A percentile compares a stretch with the other conserved stretches of the same genome.
Conservation (phyloP, 345 rosid genomes). For the Lepidium africanum region DNA sequence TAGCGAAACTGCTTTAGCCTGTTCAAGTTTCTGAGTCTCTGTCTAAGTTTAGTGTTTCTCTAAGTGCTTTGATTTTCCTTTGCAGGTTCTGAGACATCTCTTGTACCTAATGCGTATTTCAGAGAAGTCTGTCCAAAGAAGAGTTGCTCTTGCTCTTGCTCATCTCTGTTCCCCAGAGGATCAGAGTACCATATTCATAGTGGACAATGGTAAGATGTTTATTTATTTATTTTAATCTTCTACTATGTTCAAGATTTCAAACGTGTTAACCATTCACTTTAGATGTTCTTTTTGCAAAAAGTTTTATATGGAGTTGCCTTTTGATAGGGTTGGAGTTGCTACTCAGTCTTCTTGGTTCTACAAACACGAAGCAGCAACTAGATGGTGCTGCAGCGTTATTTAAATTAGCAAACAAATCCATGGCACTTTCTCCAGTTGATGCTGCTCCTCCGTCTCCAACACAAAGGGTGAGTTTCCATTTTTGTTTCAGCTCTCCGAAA, state of each 20-base stretch:
- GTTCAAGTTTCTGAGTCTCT: neutral
- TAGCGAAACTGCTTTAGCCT: slow-evolving; percentile 6
- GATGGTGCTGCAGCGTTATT: slow-evolving; percentile 91
- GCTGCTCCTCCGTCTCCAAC: slow-evolving; percentile 99
- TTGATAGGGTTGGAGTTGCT: slow-evolving; percentile 80
- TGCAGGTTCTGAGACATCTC: slow-evolving; percentile 83
- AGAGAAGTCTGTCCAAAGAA: slow-evolving; percentile 78
- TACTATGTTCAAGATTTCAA: neutral
- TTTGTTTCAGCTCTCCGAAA: slow-evolving; percentile 1
- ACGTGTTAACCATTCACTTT: neutral
- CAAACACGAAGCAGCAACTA: slow-evolving; percentile 70
- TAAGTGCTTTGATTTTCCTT: slow-evolving; percentile 12
- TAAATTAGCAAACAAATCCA: slow-evolving; percentile 82
- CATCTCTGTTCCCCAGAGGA: slow-evolving; percentile 92
- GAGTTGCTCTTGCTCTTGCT: slow-evolving; percentile 90
- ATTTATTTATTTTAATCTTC: neutral
- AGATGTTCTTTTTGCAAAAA: slow-evolving; percentile 9
- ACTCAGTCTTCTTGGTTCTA: slow-evolving; percentile 78
- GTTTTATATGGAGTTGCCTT: slow-evolving; percentile 2
- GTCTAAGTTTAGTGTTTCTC: neutral
- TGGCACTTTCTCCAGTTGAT: slow-evolving; percentile 79
- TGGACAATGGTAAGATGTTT: slow-evolving; percentile 50
- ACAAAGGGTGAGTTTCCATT: slow-evolving; percentile 54
- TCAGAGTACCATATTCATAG: slow-evolving; percentile 76
- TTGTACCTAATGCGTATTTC: slow-evolving; percentile 78